Conservation (phyloP, 495 filamentous ascomycete species). For the Penicillium robsamsonii region DNA sequence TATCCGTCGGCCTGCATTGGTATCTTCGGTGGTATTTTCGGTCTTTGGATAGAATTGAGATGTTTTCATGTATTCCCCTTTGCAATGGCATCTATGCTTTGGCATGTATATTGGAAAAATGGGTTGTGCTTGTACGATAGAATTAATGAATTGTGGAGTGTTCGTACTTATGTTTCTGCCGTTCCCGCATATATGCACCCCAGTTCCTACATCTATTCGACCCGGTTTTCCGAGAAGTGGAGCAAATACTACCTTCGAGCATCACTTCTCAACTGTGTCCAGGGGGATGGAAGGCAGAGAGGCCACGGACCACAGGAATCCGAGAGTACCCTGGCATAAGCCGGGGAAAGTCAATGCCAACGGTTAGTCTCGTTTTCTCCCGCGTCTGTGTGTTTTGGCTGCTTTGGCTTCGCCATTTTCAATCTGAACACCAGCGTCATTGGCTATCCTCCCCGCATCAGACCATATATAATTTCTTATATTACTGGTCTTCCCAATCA, state of each 20-base stretch:
- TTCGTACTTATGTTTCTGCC: not conserved
- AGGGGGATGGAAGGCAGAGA: not conserved
- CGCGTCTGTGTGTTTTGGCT: not conserved
- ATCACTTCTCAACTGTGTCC: not conserved
- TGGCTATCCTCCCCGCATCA: constrained; percentile 17
- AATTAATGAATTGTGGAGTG: not conserved
- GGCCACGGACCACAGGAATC: constrained; percentile 4
- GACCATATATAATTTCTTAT: constrained; percentile 3
- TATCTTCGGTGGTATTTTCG: not conserved
- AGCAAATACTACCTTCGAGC: not conserved
- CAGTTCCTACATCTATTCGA: not conserved
- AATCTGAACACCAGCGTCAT: constrained; percentile 15
- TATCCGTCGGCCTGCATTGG: constrained; percentile 11
- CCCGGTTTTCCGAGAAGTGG: not conserved
- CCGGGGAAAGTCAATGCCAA: not conserved
- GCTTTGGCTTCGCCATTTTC: not conserved
- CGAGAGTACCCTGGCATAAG: not conserved
- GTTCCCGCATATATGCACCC: not conserved
- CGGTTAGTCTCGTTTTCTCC: not conserved
- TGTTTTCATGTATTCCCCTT: constrained; percentile 5
- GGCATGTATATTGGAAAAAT: constrained; percentile 7
- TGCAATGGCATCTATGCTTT: constrained; percentile 8
- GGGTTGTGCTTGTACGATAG: constrained; percentile 4
- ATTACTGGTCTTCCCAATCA: not conserved
- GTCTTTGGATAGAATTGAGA: not conserved